These are phyloP conservation scores for Tetraselmis chui DNA, from an alignment of 139 green algal species.

Conservation along the genomic window DNA sequence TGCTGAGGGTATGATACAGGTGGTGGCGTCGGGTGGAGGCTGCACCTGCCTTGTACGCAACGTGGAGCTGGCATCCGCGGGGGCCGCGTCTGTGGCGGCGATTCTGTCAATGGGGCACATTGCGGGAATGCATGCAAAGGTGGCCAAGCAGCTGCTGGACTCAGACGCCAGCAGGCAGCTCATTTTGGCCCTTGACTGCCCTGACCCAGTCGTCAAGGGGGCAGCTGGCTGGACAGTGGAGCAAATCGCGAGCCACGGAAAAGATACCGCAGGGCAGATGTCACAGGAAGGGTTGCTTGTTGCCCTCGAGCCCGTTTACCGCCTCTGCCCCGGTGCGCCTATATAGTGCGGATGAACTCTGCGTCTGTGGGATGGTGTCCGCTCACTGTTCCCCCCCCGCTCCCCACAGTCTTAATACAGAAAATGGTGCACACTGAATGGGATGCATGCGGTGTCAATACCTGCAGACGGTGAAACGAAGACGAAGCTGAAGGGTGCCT, in stretches of 20 bases:
- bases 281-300: neutral
- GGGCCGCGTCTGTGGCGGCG: neutral
- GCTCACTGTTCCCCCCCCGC: no score
- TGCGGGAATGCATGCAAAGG: neutral
- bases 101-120: neutral
- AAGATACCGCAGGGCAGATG: neutral
- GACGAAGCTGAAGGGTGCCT: neutral
- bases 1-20: neutral
- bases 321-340: neutral
- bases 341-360: no score
- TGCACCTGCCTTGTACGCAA: neutral
- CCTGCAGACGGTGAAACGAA: neutral
- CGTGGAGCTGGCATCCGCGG: neutral
- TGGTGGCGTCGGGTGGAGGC: neutral
- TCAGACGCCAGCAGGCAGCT: neutral
- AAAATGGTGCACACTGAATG: no score
- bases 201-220: neutral
- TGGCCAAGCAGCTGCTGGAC: neutral
- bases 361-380: no score
- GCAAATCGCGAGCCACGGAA: neutral
- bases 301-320: neutral
- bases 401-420: no score
- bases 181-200: neutral
- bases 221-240: neutral
- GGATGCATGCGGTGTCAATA: neutral